Percentiles rank a stretch among this genome's conserved stretches.
These are phyloP conservation scores for Vicia faba DNA, from an alignment of 306 rosid species.

Conservation along the genomic window DNA sequence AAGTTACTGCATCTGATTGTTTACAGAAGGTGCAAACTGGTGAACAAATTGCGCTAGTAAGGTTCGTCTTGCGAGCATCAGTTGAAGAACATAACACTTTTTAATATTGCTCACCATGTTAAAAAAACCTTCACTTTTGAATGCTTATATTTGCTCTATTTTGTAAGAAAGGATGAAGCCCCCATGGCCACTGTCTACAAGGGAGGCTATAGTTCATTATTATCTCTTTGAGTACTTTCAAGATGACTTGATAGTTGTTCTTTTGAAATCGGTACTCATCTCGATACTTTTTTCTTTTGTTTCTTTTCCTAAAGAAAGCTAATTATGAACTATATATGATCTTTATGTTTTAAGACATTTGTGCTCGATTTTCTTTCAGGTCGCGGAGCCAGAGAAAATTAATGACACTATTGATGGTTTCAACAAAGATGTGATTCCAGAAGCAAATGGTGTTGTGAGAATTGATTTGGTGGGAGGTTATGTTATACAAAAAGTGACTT, in stretches of 20 bases:
- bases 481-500: slow-evolving; percentile 88
- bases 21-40: slow-evolving; percentile 68
- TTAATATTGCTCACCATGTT: slow-evolving; percentile 7
- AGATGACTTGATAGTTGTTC: slow-evolving; percentile 76
- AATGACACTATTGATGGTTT: slow-evolving; percentile 50
- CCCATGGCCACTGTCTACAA: slow-evolving; percentile 88
- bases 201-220: slow-evolving; percentile 82
- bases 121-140: slow-evolving; percentile 32
- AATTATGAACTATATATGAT: slow-evolving; percentile 8
- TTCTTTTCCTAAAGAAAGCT: not conserved
- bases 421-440: slow-evolving; percentile 59
- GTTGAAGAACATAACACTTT: not conserved
- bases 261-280: slow-evolving; percentile 73
- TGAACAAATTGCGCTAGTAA: slow-evolving; percentile 77
- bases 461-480: slow-evolving; percentile 89
- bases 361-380: slow-evolving; percentile 49
- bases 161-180: slow-evolving; percentile 93
- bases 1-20: slow-evolving; percentile 59
- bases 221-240: slow-evolving; percentile 82
- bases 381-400: slow-evolving; percentile 53
- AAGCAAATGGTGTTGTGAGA: slow-evolving; percentile 67
- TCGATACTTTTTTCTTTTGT: not conserved
- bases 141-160: slow-evolving; percentile 53
- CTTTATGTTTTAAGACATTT: slow-evolving; percentile 31
- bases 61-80: slow-evolving; percentile 56